Percentiles rank a stretch among this genome's conserved stretches.
Evolutionary conservation across 2,329 filamentous ascomycete species (phyloP).

Genomic region (Hypoxylon rubiginosum): DNA sequence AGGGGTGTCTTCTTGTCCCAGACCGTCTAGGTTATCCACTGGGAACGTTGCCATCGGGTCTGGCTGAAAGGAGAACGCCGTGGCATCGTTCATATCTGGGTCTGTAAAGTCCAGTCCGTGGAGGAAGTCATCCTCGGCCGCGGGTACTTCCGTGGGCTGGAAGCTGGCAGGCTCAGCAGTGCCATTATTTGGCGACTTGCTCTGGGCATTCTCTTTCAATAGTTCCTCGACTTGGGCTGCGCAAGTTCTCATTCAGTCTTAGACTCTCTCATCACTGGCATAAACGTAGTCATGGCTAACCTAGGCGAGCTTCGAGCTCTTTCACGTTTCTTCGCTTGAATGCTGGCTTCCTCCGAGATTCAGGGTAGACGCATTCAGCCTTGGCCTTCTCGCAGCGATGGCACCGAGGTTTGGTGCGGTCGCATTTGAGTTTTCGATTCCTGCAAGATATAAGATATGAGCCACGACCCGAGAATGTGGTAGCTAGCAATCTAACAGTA

Average conservation of each 20-base stretch:
- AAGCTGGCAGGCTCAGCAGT: conserved; percentile 47
- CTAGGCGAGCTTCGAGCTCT: conserved; percentile 87
- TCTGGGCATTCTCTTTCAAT: conserved; percentile 73
- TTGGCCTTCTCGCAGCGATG: conserved; percentile 81
- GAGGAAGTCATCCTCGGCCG: conserved; percentile 46
- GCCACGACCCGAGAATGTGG: conserved; percentile 46
- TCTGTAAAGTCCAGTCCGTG: conserved; percentile 47
- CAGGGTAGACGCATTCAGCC: conserved; percentile 87
- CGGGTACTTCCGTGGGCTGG: conserved; percentile 37
- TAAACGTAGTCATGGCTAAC: conserved; percentile 61
- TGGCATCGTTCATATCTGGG: conserved; percentile 26
- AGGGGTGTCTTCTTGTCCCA: conserved; percentile 26
- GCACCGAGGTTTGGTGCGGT: conserved; percentile 83
- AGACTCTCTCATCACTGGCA: conserved; percentile 2
- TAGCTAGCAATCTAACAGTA: conserved; percentile 21
- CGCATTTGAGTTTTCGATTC: conserved; percentile 88
- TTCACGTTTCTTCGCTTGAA: conserved; percentile 92
- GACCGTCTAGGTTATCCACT: conserved; percentile 32
- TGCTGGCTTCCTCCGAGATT: conserved; percentile 88
- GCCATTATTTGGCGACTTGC: conserved; percentile 47
- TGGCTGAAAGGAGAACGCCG: conserved; percentile 38
- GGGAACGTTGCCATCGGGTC: conserved; percentile 31
- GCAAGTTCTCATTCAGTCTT: conserved; percentile 35
- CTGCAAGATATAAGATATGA: conserved; percentile 76
- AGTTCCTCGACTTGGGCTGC: conserved; percentile 85